A percentile compares a stretch with the other conserved stretches of the same genome.
Conservation (phyloP, 345 rosid genomes). For the Brassica carinata region DNA sequence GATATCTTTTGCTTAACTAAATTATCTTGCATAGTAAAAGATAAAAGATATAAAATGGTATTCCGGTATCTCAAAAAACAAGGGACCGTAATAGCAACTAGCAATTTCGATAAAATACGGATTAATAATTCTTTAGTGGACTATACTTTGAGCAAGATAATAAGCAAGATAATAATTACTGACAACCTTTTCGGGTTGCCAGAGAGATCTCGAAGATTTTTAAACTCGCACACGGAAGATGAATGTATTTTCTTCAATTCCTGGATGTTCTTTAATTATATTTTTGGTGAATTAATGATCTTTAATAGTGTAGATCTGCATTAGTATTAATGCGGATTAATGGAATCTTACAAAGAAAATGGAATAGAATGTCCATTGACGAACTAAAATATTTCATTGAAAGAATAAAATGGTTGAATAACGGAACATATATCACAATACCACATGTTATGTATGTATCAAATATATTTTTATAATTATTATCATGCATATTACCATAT, state of each 20-base stretch:
- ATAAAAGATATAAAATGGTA: neutral
- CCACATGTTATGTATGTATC: neutral
- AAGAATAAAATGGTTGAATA: neutral
- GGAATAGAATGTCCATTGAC: neutral
- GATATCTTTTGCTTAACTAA: neutral
- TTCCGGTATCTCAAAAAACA: neutral
- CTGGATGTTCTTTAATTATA: neutral
- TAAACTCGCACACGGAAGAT: constrained; percentile 23
- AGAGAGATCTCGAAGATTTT: neutral
- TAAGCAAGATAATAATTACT: constrained; percentile 21
- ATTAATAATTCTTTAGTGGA: constrained; percentile 4
- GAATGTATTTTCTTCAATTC: neutral
- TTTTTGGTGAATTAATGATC: neutral
- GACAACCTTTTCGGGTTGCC: neutral
- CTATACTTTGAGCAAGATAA: constrained; percentile 11
- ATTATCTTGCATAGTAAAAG: neutral
- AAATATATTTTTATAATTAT: neutral
- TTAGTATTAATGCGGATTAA: neutral
- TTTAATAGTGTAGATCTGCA: neutral
- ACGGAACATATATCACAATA: neutral
- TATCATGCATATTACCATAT: neutral
- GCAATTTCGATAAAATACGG: neutral
- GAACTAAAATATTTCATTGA: neutral
- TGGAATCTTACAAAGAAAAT: neutral
- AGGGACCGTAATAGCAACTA: neutral